These are phyloP conservation scores for Viridothelium virens DNA, from an alignment of 495 filamentous ascomycete genomes.

Conservation along the genomic window DNA sequence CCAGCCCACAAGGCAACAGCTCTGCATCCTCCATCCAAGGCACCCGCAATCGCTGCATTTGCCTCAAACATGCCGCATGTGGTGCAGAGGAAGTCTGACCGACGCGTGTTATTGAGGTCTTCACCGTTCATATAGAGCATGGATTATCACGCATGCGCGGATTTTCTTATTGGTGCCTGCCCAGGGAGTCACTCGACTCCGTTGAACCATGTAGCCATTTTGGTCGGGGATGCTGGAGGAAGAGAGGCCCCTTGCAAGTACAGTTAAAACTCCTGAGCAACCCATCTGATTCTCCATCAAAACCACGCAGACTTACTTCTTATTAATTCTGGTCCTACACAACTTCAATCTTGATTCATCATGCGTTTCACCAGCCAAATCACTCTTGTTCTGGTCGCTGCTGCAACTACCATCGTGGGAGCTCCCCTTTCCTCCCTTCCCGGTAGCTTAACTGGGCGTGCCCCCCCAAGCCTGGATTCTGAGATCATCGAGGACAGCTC, in stretches of 20 bases:
- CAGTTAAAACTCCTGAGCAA: neutral
- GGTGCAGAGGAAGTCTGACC: neutral
- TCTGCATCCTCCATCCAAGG: no score
- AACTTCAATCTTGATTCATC: neutral
- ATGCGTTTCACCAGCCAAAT: neutral
- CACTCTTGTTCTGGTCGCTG: neutral
- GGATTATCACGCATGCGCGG: neutral
- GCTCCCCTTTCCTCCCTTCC: neutral
- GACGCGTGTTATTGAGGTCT: neutral
- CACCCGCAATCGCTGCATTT: neutral
- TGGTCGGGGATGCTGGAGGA: neutral
- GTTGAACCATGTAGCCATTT: neutral
- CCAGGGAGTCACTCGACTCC: neutral
- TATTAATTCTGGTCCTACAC: neutral
- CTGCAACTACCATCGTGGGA: neutral
- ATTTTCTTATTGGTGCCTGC: neutral
- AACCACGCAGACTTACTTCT: neutral
- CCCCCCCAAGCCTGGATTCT: no score
- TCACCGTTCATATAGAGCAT: neutral
- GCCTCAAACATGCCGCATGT: neutral
- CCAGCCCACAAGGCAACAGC: no score
- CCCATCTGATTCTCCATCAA: neutral
- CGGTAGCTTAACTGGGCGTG: no score
- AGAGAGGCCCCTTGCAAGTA: neutral
- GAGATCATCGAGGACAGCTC: no score